Conservation (phyloP, 2,329 filamentous ascomycete species). For the Xylaria sp. region DNA sequence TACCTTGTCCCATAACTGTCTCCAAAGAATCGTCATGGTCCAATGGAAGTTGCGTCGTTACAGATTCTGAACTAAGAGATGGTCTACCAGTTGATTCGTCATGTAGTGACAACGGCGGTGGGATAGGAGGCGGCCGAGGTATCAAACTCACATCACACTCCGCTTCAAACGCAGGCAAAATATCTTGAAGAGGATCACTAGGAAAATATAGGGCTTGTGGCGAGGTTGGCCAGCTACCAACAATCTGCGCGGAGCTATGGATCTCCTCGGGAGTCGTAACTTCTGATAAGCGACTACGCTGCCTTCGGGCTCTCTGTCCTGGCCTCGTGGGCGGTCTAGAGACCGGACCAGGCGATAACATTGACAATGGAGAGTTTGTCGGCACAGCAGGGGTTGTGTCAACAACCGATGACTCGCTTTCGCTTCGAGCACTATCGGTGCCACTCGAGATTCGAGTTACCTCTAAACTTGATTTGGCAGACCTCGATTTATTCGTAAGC, state of each 20-base stretch:
- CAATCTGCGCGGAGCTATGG: slow-evolving; percentile 27
- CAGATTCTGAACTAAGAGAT: not conserved
- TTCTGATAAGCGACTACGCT: slow-evolving; percentile 47
- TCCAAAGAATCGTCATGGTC: not conserved
- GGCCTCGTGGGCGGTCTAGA: slow-evolving; percentile 33
- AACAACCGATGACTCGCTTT: slow-evolving; percentile 28
- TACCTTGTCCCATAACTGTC: not conserved
- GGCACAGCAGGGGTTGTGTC: slow-evolving; percentile 27
- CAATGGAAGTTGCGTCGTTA: not conserved
- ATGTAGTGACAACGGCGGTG: not conserved
- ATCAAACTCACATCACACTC: slow-evolving; percentile 20
- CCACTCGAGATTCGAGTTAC: slow-evolving; percentile 28
- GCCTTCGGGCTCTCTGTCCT: slow-evolving; percentile 40
- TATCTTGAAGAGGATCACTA: slow-evolving; percentile 36
- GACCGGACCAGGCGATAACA: slow-evolving; percentile 27
- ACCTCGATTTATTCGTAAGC: slow-evolving; percentile 36
- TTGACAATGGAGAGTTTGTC: slow-evolving; percentile 35
- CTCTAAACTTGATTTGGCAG: slow-evolving; percentile 32
- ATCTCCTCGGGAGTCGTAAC: slow-evolving; percentile 48
- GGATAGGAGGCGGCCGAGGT: slow-evolving; percentile 31
- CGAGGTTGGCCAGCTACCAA: not conserved
- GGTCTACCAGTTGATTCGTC: not conserved
- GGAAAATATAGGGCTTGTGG: slow-evolving; percentile 19
- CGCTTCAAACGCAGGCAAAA: slow-evolving; percentile 1
- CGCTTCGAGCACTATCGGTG: slow-evolving; percentile 27